Percentiles rank a stretch among this genome's conserved stretches.
These are phyloP conservation scores for Zanthoxylum bungeanum DNA, from an alignment of 345 rosid genomes.

Conservation along the genomic window DNA sequence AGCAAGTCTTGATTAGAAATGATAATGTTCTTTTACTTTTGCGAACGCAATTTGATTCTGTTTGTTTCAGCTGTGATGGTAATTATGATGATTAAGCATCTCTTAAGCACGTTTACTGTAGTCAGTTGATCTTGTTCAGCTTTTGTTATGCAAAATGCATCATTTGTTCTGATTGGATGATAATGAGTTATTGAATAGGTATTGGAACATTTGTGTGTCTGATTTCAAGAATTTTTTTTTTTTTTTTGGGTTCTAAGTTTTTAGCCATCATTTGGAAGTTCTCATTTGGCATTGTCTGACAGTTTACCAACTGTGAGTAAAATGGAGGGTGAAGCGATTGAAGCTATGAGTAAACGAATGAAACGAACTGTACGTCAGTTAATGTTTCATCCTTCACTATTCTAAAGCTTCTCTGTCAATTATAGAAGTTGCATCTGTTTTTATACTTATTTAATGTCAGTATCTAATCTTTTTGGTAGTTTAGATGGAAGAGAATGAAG, in stretches of 20 bases:
- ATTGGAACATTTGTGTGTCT: neutral
- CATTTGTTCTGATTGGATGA: neutral
- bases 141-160: neutral
- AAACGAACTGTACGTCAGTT: slow-evolving; percentile 44
- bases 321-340: slow-evolving; percentile 49
- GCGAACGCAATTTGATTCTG: neutral
- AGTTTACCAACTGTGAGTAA: slow-evolving; percentile 1
- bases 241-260: neutral
- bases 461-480: neutral
- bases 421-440: neutral
- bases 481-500: slow-evolving; percentile 54
- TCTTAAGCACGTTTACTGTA: neutral
- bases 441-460: slow-evolving; percentile 2
- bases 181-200: neutral
- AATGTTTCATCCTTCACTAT: slow-evolving; percentile 9
- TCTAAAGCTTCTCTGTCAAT: neutral
- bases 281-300: neutral
- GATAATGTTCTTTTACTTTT: neutral
- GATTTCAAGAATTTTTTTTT: neutral
- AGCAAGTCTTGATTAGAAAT: neutral
- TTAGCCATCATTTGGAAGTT: neutral
- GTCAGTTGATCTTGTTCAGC: neutral
- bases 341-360: slow-evolving; percentile 55
- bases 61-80: neutral
- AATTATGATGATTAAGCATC: neutral